phyloP scores from a whole-genome alignment of 306 rosid species.

The Erythrophleum fordii region DNA sequence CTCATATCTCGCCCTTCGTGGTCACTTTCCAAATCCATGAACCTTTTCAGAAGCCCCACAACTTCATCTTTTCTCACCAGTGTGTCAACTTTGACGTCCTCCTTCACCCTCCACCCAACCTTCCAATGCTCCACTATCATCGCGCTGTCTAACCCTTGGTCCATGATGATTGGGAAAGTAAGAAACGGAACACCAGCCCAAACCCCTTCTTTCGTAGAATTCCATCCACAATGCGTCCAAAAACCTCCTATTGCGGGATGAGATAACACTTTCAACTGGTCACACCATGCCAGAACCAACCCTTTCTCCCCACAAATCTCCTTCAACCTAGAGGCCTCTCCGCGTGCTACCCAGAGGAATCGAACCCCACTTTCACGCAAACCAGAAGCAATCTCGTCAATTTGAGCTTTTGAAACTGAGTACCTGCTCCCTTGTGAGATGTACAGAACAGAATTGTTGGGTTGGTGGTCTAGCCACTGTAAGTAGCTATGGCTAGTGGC shows the following conservation, averaged over 20 bases:
- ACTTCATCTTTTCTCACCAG: slow-evolving; percentile 46
- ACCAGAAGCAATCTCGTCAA: slow-evolving; percentile 45
- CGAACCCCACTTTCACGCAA: slow-evolving; percentile 35
- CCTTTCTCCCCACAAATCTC: slow-evolving; percentile 41
- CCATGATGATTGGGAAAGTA: slow-evolving; percentile 42
- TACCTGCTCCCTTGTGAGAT: slow-evolving; percentile 53
- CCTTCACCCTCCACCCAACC: slow-evolving; percentile 49
- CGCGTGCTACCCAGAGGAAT: slow-evolving; percentile 41
- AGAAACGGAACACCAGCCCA: slow-evolving; percentile 52
- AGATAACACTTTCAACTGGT: slow-evolving; percentile 53
- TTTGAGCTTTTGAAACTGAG: slow-evolving; percentile 44
- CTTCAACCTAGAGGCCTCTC: slow-evolving; percentile 36
- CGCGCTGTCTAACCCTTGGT: slow-evolving; percentile 52
- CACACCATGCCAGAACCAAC: slow-evolving; percentile 55
- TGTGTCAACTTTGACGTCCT: neutral
- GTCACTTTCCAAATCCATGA: slow-evolving; percentile 45
- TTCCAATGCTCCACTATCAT: slow-evolving; percentile 55
- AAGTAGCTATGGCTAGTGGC: slow-evolving; percentile 21
- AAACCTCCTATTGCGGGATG: slow-evolving; percentile 56
- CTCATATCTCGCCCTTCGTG: slow-evolving; percentile 29
- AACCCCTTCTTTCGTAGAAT: slow-evolving; percentile 52
- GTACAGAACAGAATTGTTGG: slow-evolving; percentile 47
- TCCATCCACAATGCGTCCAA: slow-evolving; percentile 68
- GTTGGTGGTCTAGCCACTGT: slow-evolving; percentile 54
- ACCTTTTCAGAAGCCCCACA: slow-evolving; percentile 21